Conservation (phyloP, 176 grass and related monocot genomes). For the Paspalum notatum region DNA sequence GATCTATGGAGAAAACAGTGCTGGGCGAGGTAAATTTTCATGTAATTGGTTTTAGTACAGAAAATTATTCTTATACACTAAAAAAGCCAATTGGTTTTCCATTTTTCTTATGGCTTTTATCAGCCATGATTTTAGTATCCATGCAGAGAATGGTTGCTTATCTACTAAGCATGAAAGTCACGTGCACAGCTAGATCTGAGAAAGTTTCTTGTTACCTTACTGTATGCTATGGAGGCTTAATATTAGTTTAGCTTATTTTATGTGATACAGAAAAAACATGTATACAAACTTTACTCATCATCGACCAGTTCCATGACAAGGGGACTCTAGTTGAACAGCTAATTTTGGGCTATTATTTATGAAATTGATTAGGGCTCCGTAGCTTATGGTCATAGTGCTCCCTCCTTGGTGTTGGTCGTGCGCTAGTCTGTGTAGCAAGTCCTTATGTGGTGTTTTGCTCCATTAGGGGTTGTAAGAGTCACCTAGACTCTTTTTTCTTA, state of each 20-base stretch:
- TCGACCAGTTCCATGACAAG: not conserved
- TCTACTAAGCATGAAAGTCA: conserved; percentile 2
- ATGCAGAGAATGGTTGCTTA: not conserved
- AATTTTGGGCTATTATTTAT: conserved; percentile 2
- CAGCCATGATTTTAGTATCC: conserved; percentile 26
- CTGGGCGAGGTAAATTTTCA: conserved; percentile 60
- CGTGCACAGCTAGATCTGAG: conserved; percentile 14
- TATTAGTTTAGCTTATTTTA: conserved; percentile 9
- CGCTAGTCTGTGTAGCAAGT: too few species aligned
- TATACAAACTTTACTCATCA: not conserved
- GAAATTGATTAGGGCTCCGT: not conserved
- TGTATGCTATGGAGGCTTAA: conserved; percentile 29
- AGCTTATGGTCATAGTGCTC: too few species aligned
- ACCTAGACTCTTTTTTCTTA: too few species aligned
- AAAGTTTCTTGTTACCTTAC: not conserved
- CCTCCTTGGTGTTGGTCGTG: too few species aligned
- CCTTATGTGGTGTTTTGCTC: too few species aligned
- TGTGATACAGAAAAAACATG: conserved; percentile 2
- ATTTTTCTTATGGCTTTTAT: conserved; percentile 8
- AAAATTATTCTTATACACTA: conserved; percentile 13
- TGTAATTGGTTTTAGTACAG: not conserved
- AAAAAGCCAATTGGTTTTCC: not conserved
- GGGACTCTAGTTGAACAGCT: not conserved
- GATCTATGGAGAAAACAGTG: conserved; percentile 77
- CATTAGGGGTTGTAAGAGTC: too few species aligned